phyloP scores from a whole-genome alignment of 2,329 filamentous ascomycete species.

The Plenodomus lindquistii region DNA sequence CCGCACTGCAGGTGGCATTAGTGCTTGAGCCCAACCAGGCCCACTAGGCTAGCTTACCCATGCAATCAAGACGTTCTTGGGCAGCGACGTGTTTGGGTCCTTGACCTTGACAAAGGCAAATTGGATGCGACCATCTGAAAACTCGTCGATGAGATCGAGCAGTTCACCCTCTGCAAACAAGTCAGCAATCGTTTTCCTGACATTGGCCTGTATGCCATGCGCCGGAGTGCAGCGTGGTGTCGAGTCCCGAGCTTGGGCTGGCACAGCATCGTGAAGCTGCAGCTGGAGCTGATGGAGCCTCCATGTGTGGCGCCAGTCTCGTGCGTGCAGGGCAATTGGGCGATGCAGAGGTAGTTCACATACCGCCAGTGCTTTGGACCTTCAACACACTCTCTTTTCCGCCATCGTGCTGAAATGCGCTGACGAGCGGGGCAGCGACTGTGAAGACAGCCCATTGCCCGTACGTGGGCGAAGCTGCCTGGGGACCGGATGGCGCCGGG shows the following conservation, averaged over 20 bases:
- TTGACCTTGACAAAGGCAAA: constrained; percentile 97
- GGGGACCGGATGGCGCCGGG: constrained; percentile 58
- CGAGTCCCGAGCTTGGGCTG: constrained; percentile 18
- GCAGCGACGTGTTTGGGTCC: constrained; percentile 85
- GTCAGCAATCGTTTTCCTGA: constrained; percentile 24
- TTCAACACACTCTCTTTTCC: constrained; percentile 95
- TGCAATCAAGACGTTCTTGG: constrained; percentile 90
- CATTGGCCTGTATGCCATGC: neutral
- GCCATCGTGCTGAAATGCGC: constrained; percentile 83
- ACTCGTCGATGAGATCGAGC: constrained; percentile 87
- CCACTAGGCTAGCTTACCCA: constrained; percentile 60
- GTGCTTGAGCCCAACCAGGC: constrained; percentile 5
- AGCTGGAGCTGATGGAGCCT: no score
- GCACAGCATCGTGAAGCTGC: constrained; percentile 5
- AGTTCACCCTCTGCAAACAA: constrained; percentile 77
- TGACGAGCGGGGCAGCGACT: constrained; percentile 88
- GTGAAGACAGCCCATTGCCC: constrained; percentile 94
- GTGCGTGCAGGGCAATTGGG: constrained; percentile 6
- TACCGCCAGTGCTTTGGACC: constrained; percentile 88
- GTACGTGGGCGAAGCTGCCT: constrained; percentile 74
- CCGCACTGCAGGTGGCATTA: constrained; percentile 65
- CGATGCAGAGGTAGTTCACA: constrained; percentile 18
- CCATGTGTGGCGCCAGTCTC: neutral
- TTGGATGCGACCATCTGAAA: constrained; percentile 94
- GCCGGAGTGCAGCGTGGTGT: constrained; percentile 1